Evolutionary conservation across 2,329 filamentous ascomycete species (phyloP), one percentile per base, ranked within the genome.

Genomic region (Capronia americana): DNA sequence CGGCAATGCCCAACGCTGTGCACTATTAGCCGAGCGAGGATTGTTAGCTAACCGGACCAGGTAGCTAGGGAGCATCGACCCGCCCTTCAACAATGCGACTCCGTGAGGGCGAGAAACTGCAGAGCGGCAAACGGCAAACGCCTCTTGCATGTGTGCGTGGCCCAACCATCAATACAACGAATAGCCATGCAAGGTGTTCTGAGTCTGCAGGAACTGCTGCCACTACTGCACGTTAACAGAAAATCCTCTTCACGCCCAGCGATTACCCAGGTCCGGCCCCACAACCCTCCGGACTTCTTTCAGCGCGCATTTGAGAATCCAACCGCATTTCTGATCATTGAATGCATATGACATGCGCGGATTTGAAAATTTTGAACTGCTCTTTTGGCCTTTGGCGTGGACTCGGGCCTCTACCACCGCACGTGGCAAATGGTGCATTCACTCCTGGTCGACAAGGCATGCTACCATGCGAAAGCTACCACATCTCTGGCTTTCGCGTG

Each of bases 291-390:
- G 58, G 48, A 54, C 50, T 54, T 17, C 48, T 24, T 30, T 24
- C 57, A 61, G 30, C 32, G 48, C 58, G 20, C 28, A 24, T 34
- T 5, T 24, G 14, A 20, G 14, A 30, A 32, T 28, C 30, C 41
- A 59, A 54, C 58, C 24, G 58, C 58, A 61, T 61, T 61, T 61
- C 58, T 61, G 58, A 53, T 20, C 58, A 61, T 54, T 59, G 57
- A 20, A 7, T 44, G 57, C 57, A 46, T 34, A n/a, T 10, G 26
- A n/a, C 38, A 28, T 11, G 57, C 41, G n/a, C 11, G 38, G 57
- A 59, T 41, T n/a, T 20, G 20, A 50, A 59, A 61, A 24, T 30
- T 23, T 32, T 41, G 48, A 28, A 44, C 17, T 41, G 46, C 46
- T 28, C n/a, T 11, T 44, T 41, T 4, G 44, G 32, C 26, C 28